Evolutionary conservation across 768 basidiomycete genomes (phyloP).

Genomic region (Cantharellus anzutake): DNA sequence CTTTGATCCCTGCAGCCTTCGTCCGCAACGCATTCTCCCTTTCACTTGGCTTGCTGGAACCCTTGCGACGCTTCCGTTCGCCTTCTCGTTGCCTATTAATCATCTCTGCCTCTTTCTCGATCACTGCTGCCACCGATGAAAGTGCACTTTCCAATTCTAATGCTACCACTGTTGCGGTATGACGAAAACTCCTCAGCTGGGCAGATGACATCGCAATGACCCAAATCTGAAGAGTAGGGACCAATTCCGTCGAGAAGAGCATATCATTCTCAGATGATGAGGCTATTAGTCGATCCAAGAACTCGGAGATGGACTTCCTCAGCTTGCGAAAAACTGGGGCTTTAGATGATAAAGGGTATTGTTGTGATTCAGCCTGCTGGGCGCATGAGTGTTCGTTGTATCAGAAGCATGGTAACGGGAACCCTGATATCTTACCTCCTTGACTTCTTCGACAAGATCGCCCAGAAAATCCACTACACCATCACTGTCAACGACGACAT

Average conservation of each 20-base stretch:
- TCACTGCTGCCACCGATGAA: conserved; percentile 66
- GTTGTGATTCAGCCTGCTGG: conserved; percentile 51
- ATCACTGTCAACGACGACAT: conserved; percentile 80
- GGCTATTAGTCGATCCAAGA: conserved; percentile 59
- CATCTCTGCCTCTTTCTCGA: conserved; percentile 76
- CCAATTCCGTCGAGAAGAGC: conserved; percentile 63
- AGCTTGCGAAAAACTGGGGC: conserved; percentile 75
- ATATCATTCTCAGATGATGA: conserved; percentile 60
- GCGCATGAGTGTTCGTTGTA: neutral
- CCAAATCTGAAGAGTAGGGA: conserved; percentile 77
- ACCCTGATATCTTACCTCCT: conserved; percentile 35
- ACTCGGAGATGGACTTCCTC: conserved; percentile 64
- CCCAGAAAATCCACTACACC: conserved; percentile 64
- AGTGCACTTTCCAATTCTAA: conserved; percentile 76
- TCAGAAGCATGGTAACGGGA: conserved; percentile 4
- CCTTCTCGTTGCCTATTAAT: conserved; percentile 70
- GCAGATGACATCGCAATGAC: conserved; percentile 89
- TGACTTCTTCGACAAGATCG: conserved; percentile 74
- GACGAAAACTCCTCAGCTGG: conserved; percentile 84
- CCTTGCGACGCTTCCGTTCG: conserved; percentile 59
- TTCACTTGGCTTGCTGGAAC: conserved; percentile 23
- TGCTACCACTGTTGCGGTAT: conserved; percentile 85
- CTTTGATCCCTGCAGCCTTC: conserved; percentile 58
- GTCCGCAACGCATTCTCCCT: conserved; percentile 52
- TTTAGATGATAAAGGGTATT: conserved; percentile 83